Evolutionary conservation across 2,329 filamentous ascomycete genomes (phyloP), one percentile per base, ranked within the genome.

Genomic region (Diaporthe sp.): DNA sequence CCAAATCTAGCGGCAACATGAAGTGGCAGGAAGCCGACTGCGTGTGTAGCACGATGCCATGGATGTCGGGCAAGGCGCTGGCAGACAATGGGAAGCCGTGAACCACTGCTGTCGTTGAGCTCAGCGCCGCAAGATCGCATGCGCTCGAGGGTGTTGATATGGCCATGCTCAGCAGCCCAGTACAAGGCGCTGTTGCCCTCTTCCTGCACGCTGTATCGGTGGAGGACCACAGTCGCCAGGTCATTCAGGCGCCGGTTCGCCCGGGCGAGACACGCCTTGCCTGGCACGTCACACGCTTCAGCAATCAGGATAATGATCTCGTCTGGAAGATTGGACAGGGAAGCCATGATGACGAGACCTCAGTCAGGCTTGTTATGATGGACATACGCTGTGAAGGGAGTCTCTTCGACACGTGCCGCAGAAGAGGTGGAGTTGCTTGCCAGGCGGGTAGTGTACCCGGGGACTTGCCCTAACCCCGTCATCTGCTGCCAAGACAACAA

Each of bases 81-180:
- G 60, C 9, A 28, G n/a, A 65, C 60, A 6, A 47, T 10, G n/a
- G 39, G 60, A 13, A 31, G 44, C 6, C 60, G 60, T 31, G 60
- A 65, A 10, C 39, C 60, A n/a, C 39, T 65, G 39, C 20, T 65
- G 60, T 65, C 60, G 39, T 65, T 65, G n/a, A 65, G 12, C 10
- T 65, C 60, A 9, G 60, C 60, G 8, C 60, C 60, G 39, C n/a
- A 47, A 31, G 60, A 65, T 7, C 39, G 39, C 39, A 65, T 28
- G 13, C 39, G 10, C 20, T 65, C 39, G 10, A 65, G n/a, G 12
- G 39, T 47, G 12, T 47, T 44, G n/a, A 65, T 47, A n/a, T 44
- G 34, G n/a, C 60, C 60, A 20, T 65, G 60, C 13, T 65, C n/a
- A 17, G 60, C 10, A 28, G 60, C 60, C 60, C 60, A 65, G 60